Base-by-base conservation (phyloP, 2,329 filamentous ascomycete species). In the Teratosphaeria zuluensis region DNA sequence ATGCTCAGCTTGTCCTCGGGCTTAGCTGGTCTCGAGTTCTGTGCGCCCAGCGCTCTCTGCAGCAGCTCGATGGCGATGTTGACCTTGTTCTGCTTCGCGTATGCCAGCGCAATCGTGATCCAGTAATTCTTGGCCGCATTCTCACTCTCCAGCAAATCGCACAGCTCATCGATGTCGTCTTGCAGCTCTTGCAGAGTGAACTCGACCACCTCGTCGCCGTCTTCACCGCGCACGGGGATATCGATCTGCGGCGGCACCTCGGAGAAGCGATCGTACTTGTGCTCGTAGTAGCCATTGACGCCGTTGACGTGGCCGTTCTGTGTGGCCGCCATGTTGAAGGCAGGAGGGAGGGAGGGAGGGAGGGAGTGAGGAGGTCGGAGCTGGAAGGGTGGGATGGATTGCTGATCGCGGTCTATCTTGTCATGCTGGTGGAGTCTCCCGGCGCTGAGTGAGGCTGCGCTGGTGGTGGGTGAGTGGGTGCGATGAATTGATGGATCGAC, bases 101-200 rank as follows among this genome's bases (percentile, higher is more conserved):
- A 99, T 54, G 92, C 92, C 60, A 97, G 81, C 51, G 95, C 89
- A 65, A 97, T 94, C n/a, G 90, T 92, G 80, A 99, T 92, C 95
- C 95, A 99, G 66, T 95, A 95, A 56, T 87, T 90, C 68, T 92
- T 91, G 42, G 90, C 88, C 16, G 91, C 92, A 69, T 87, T 86
- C 74, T 99, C 95, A 70, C 94, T 95, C 76, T 99, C 92, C 63
- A 99, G 85, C 55, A 99, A 82, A 32, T 90, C 94, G 74, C 94
- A 99, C 4, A 99, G 82, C 77, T 99, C 94, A 89, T 96, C 21
- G 90, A 71, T 97, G 55, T 72, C 94, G 72, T 97, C 94, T 61
- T 92, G 84, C 46, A 96, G 85, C 64, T 92, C 90, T 71, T 92
- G 88, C 57, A 97, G 84, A 71, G 95, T 90, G 69, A 99, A 90